These are phyloP conservation scores for Thermothelomyces thermophilus DNA, from an alignment of 2,329 filamentous ascomycete species.

Conservation along the genomic window DNA sequence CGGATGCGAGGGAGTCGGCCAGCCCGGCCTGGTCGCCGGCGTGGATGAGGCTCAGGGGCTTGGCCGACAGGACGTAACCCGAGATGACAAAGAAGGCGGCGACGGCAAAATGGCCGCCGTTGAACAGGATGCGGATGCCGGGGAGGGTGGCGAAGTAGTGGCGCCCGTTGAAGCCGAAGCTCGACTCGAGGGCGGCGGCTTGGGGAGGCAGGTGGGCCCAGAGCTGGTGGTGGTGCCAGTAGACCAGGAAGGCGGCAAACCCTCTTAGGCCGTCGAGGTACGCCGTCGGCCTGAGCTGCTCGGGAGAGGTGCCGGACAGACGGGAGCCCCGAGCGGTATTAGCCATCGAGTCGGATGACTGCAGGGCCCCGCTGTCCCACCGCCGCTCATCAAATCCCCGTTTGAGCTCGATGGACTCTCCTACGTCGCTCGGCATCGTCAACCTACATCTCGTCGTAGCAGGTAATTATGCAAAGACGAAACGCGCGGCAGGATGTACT, in stretches of 20 bases:
- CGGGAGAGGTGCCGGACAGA: slow-evolving; percentile 12
- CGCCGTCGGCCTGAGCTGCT: slow-evolving; percentile 44
- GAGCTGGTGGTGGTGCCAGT: slow-evolving; percentile 53
- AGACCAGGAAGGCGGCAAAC: slow-evolving; percentile 61
- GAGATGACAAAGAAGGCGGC: slow-evolving; percentile 52
- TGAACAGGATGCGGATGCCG: slow-evolving; percentile 52
- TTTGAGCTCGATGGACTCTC: slow-evolving; percentile 12
- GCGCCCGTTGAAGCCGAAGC: slow-evolving; percentile 44
- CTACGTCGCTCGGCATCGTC: slow-evolving; percentile 13
- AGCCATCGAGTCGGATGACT: not conserved
- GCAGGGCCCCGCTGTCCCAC: not conserved
- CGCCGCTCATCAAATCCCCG: slow-evolving; percentile 3
- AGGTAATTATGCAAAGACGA: not conserved
- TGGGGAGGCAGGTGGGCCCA: slow-evolving; percentile 45
- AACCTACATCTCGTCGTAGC: not conserved
- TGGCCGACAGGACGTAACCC: slow-evolving; percentile 49
- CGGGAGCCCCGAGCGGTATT: too few relatives aligned
- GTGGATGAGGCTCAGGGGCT: slow-evolving; percentile 42
- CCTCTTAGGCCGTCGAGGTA: slow-evolving; percentile 61
- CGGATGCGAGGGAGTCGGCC: slow-evolving; percentile 38
- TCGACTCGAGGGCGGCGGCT: slow-evolving; percentile 42
- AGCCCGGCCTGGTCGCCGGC: slow-evolving; percentile 37
- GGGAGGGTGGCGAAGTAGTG: slow-evolving; percentile 49
- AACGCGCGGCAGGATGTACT: not conserved
- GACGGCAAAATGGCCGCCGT: slow-evolving; percentile 55